Base-by-base conservation (phyloP, 108 stramenopile genomes). In the Seminavis robusta region DNA sequence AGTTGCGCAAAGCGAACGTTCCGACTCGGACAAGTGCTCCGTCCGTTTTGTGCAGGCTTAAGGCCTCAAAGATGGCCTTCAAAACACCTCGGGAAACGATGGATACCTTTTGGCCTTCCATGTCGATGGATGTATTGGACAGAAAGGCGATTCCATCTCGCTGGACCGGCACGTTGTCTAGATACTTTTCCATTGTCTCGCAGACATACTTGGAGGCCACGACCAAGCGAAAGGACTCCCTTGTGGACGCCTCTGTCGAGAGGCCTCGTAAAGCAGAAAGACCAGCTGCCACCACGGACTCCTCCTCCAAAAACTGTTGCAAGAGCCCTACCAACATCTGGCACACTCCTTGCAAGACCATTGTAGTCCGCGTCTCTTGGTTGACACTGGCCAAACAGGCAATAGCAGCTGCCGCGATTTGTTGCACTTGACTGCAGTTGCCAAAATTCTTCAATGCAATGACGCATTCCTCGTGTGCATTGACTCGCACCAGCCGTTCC, bases 1-100 rank as follows among this genome's bases (percentile, higher is more conserved):
- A 65, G 39, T 76, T 76, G 25, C 69, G 64, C 26, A 76, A 36
- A 27, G 74, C 74, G 46, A 76, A 76, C 28, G 63, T 65, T 23
- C 68, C 74, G 23, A 53, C 56, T 25, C 34, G 25, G 17, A 69
- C 32, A 0, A 76, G 68, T 1, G 63, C 44, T 15, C 56, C 11
- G 17, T 69, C 61, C 4, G 47, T 8, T 11, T 21, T 7, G 46
- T 76, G 67, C 36, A 44, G 8, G 7, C 26, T 19, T 33, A 76
- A 46, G 0, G 68, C 63, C 30, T 48, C 39, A 7, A 69, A 52
- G 3, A 69, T 46, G 7, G 62, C 51, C 33, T 58, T 27, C 19
- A 76, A 24, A 7, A 56, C 59, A 8, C 56, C 53, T 10, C 21
- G 9, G 4, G 42, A 28, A n/a, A 59, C 74, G 17, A 57, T 50